phyloP scores from a whole-genome alignment of 2,329 filamentous ascomycete genomes.

The Colletotrichum kahawae region DNA sequence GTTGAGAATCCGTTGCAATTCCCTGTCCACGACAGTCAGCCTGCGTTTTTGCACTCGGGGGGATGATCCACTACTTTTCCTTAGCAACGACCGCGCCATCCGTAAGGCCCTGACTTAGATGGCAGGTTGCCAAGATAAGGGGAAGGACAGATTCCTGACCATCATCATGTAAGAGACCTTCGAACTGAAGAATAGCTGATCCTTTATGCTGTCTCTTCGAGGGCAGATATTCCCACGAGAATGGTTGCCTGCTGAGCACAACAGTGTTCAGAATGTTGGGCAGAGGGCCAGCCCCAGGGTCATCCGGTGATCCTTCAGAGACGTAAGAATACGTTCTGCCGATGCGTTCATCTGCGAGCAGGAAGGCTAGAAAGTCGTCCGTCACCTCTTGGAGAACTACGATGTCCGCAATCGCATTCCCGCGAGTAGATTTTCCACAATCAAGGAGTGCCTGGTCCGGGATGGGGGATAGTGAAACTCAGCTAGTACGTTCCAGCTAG shows the following conservation, averaged over 20 bases:
- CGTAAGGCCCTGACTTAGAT: slow-evolving; percentile 66
- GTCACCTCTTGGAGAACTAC: slow-evolving; percentile 68
- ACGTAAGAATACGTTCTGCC: slow-evolving; percentile 56
- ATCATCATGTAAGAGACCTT: slow-evolving; percentile 30
- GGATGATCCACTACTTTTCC: slow-evolving; percentile 30
- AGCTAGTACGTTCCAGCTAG: slow-evolving; percentile 59
- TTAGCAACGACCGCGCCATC: slow-evolving; percentile 63
- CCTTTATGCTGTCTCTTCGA: slow-evolving; percentile 63
- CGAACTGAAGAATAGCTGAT: slow-evolving; percentile 30
- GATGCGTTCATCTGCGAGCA: slow-evolving; percentile 54
- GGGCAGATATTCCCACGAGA: slow-evolving; percentile 60
- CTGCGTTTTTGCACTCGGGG: no score
- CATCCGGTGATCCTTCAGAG: slow-evolving; percentile 61
- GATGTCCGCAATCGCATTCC: slow-evolving; percentile 48
- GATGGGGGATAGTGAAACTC: slow-evolving; percentile 54
- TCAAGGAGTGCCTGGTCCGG: slow-evolving; percentile 42
- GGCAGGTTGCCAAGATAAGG: slow-evolving; percentile 60
- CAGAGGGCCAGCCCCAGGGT: slow-evolving; percentile 57
- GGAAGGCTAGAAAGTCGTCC: slow-evolving; percentile 63
- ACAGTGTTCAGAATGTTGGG: slow-evolving; percentile 66
- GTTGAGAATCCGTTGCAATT: slow-evolving; percentile 55
- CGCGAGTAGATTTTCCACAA: slow-evolving; percentile 50
- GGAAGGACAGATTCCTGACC: slow-evolving; percentile 34
- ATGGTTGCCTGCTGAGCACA: slow-evolving; percentile 59
- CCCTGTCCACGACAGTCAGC: slow-evolving; percentile 31